These are phyloP conservation scores for Pythium brassicae DNA, from an alignment of 352 stramenopile species.

Conservation along the genomic window DNA sequence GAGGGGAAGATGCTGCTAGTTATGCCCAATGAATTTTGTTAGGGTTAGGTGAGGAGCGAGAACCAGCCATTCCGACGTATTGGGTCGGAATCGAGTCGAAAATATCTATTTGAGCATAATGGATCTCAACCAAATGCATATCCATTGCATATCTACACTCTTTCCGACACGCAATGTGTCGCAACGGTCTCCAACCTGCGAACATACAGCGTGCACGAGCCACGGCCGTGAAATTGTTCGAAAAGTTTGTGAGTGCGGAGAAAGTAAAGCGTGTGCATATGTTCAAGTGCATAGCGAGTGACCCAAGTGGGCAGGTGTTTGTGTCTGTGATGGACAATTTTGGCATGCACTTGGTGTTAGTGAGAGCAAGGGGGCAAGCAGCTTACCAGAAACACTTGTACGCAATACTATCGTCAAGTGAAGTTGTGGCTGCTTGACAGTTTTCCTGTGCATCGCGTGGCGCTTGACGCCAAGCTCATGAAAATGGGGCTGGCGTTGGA, in stretches of 20 bases:
- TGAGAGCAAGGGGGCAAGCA: background rate
- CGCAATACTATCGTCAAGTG: background rate
- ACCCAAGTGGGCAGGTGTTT: background rate
- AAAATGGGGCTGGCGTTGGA: background rate
- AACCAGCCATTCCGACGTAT: background rate
- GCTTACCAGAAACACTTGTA: background rate
- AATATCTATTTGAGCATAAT: too few relatives aligned
- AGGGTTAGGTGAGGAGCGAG: slow-evolving; percentile 12
- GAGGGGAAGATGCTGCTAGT: too few relatives aligned
- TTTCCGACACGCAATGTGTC: slow-evolving; percentile 2
- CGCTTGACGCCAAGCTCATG: background rate
- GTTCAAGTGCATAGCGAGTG: background rate
- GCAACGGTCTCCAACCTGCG: background rate
- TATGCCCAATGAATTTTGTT: background rate
- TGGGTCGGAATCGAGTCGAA: too few relatives aligned
- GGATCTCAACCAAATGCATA: too few relatives aligned
- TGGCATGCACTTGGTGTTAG: background rate
- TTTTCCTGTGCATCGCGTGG: background rate
- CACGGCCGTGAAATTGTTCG: background rate
- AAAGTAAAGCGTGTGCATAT: background rate
- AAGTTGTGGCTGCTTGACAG: background rate
- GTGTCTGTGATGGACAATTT: background rate
- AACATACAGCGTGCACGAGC: background rate
- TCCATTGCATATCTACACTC: too few relatives aligned
- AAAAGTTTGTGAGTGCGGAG: background rate